A percentile compares a stretch with the other conserved stretches of the same genome.
Conservation (phyloP, 805 yeast species). For the Suhomyces sp. region DNA sequence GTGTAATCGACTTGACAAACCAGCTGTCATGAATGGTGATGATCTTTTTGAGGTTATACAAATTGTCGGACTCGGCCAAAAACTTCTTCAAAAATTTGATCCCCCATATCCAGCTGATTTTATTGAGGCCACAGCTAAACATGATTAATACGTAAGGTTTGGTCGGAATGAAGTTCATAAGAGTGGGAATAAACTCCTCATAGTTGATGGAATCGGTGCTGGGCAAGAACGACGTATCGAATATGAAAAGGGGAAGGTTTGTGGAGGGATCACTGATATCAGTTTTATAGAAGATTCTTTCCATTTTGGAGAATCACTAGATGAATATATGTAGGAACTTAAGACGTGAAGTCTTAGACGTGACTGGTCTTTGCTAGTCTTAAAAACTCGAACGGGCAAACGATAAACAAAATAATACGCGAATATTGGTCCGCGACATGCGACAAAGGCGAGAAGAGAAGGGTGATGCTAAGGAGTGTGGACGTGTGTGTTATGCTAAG, state of each 20-base stretch:
- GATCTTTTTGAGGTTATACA: conserved; percentile 50
- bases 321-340: neutral
- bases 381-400: neutral
- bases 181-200: conserved; percentile 53
- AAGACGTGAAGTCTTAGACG: neutral
- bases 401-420: neutral
- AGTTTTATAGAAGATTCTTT: conserved; percentile 54
- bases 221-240: conserved; percentile 82
- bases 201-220: conserved; percentile 43
- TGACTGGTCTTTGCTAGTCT: neutral
- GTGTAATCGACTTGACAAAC: conserved; percentile 77
- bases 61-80: conserved; percentile 51
- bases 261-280: conserved; percentile 64
- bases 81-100: conserved; percentile 51
- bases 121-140: conserved; percentile 77
- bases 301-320: conserved; percentile 21
- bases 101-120: conserved; percentile 70
- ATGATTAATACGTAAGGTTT: conserved; percentile 65
- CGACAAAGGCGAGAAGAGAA: neutral
- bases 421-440: neutral
- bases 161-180: conserved; percentile 57
- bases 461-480: neutral
- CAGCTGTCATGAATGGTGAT: conserved; percentile 89
- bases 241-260: conserved; percentile 68
- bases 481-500: neutral